These are phyloP conservation scores for Gaertneriomyces semiglobifer DNA, from an alignment of 192 early-diverging fungal genomes.

Conservation along the genomic window DNA sequence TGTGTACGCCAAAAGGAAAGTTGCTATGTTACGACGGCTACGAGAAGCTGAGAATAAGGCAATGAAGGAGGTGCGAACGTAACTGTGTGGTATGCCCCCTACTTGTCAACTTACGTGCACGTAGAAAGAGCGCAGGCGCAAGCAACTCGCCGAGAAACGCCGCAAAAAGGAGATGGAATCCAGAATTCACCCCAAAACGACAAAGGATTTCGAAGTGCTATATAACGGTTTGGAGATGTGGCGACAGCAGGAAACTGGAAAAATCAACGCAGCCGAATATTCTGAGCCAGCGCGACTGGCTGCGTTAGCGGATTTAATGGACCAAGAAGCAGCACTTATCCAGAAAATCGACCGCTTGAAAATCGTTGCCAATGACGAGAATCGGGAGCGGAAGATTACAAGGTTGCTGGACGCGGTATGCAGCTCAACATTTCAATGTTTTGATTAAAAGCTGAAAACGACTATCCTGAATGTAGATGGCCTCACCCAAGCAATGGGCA, in stretches of 20 bases:
- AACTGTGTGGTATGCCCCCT: neutral
- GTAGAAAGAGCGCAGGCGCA: conserved; percentile 48
- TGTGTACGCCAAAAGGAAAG: conserved; percentile 36
- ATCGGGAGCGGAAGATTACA: conserved; percentile 43
- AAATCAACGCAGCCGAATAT: conserved; percentile 49
- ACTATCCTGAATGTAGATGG: conserved; percentile 17
- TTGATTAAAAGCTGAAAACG: neutral
- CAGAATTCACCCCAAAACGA: conserved; percentile 50
- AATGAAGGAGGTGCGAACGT: conserved; percentile 33
- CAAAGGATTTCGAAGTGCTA: conserved; percentile 57
- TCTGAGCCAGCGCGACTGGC: conserved; percentile 52
- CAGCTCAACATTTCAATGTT: neutral
- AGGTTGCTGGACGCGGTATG: conserved; percentile 46
- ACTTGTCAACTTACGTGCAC: neutral
- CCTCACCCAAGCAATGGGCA: conserved; percentile 9
- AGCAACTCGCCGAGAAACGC: conserved; percentile 45
- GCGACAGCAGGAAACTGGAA: conserved; percentile 50
- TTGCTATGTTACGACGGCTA: conserved; percentile 31
- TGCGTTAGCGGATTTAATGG: conserved; percentile 54
- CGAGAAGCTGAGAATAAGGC: conserved; percentile 30
- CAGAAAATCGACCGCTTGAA: conserved; percentile 60
- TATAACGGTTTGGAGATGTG: conserved; percentile 61
- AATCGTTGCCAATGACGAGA: conserved; percentile 53
- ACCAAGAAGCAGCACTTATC: conserved; percentile 56
- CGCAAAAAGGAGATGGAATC: conserved; percentile 48